Evolutionary conservation across 768 basidiomycete species (phyloP).

Genomic region (Kwoniella botswanensis): DNA sequence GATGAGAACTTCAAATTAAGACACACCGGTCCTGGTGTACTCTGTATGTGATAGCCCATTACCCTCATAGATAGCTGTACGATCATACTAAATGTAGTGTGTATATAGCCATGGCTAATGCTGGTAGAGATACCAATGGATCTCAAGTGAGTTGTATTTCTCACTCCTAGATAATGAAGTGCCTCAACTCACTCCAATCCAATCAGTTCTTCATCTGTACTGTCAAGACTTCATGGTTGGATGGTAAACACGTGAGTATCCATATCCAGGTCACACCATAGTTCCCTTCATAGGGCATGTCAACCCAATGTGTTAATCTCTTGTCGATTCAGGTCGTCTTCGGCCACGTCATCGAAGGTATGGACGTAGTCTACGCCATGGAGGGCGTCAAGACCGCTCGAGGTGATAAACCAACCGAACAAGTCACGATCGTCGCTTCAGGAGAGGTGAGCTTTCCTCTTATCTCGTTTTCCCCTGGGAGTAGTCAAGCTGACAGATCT

Average conservation of each 20-base stretch:
- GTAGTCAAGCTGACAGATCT: constrained; percentile 8
- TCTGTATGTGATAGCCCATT: constrained; percentile 34
- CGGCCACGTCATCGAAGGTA: constrained; percentile 87
- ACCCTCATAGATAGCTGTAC: neutral
- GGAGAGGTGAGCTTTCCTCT: constrained; percentile 73
- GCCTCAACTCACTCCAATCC: constrained; percentile 35
- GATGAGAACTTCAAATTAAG: constrained; percentile 99
- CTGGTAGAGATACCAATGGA: constrained; percentile 92
- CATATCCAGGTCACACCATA: constrained; percentile 37
- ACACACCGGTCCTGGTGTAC: constrained; percentile 78
- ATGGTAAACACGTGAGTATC: constrained; percentile 75
- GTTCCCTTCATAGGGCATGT: neutral
- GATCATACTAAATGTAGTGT: neutral
- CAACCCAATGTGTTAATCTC: constrained; percentile 28
- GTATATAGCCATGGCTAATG: constrained; percentile 77
- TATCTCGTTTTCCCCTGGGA: neutral
- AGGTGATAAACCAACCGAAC: constrained; percentile 74
- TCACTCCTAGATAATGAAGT: constrained; percentile 4
- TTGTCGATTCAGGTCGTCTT: constrained; percentile 74
- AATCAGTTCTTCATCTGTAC: constrained; percentile 94
- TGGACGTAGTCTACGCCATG: constrained; percentile 80
- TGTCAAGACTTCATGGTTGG: constrained; percentile 82
- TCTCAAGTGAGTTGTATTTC: constrained; percentile 71
- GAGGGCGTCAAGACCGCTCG: constrained; percentile 72
- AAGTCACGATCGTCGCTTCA: constrained; percentile 78